Conservation (phyloP, 164 flowering plant genomes). For the Warburgia ugandensis region DNA sequence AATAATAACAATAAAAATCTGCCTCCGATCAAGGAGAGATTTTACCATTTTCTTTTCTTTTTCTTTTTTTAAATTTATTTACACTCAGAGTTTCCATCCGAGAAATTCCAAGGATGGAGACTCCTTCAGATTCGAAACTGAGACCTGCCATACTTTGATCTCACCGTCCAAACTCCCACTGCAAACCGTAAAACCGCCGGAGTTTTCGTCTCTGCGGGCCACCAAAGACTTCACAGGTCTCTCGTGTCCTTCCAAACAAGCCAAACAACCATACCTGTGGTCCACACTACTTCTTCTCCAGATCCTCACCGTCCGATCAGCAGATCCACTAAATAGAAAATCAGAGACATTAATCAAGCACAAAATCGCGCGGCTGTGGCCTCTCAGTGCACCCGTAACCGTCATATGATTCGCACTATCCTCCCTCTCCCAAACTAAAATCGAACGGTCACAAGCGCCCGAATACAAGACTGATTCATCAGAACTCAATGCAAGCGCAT, state of each 20-base stretch:
- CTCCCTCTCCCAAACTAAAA: slow-evolving; percentile 86
- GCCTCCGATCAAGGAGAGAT: no score
- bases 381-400: slow-evolving; percentile 67
- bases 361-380: slow-evolving; percentile 62
- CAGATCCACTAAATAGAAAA: slow-evolving; percentile 74
- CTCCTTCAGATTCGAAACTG: slow-evolving; percentile 14
- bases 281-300: slow-evolving; percentile 46
- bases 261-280: slow-evolving; percentile 39
- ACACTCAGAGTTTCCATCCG: no score
- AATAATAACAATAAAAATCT: no score
- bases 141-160: slow-evolving; percentile 56
- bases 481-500: slow-evolving; percentile 52
- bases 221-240: slow-evolving; percentile 68
- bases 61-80: no score
- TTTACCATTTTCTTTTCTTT: no score
- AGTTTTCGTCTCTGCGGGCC: slow-evolving; percentile 22
- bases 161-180: slow-evolving; percentile 80
- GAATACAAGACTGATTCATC: slow-evolving; percentile 68
- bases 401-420: slow-evolving; percentile 65
- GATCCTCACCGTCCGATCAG: slow-evolving; percentile 82
- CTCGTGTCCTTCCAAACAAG: slow-evolving; percentile 54
- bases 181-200: slow-evolving; percentile 32
- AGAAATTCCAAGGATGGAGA: no score
- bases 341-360: slow-evolving; percentile 47
- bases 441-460: slow-evolving; percentile 83